Conservation (phyloP, 305 asterid species). For the Rubia tinctorum region DNA sequence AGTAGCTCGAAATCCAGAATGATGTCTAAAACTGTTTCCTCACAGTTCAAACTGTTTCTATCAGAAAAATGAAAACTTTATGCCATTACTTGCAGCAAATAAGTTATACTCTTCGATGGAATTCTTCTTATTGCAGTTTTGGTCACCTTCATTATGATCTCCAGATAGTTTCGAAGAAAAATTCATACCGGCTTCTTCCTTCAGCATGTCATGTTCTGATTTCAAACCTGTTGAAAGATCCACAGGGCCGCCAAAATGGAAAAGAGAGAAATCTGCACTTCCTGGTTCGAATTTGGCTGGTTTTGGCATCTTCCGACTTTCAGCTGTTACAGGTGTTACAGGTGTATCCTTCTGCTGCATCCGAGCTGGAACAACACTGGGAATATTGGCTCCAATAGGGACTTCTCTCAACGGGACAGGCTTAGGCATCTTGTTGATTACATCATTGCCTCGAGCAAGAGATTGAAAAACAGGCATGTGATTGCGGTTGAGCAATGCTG, state of each 20-base stretch:
- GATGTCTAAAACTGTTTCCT: conserved; percentile 32
- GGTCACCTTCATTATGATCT: conserved; percentile 31
- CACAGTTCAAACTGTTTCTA: conserved; percentile 25
- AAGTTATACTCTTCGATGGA: conserved; percentile 79
- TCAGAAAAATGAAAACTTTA: conserved; percentile 75
- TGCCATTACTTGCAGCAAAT: conserved; percentile 84
- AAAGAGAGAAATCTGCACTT: conserved; percentile 78
- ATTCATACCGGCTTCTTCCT: conserved; percentile 38
- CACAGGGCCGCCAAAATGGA: conserved; percentile 91
- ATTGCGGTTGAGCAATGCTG: conserved; percentile 49
- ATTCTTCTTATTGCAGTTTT: conserved; percentile 49
- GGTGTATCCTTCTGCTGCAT: conserved; percentile 31
- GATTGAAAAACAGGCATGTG: conserved; percentile 62
- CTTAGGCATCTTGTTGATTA: conserved; percentile 34
- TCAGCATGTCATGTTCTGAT: conserved; percentile 39
- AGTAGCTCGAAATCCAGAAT: conserved; percentile 36
- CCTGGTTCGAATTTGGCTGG: conserved; percentile 36
- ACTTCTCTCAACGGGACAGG: conserved; percentile 36
- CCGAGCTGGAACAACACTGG: conserved; percentile 31
- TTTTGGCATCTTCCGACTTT: conserved; percentile 33
- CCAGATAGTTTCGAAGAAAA: conserved; percentile 31
- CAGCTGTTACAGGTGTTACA: conserved; percentile 24
- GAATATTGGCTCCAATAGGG: conserved; percentile 23
- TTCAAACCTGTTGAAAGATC: conserved; percentile 67
- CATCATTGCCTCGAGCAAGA: conserved; percentile 47